Conservation (phyloP, 495 filamentous ascomycete genomes). For the Podospora didyma region DNA sequence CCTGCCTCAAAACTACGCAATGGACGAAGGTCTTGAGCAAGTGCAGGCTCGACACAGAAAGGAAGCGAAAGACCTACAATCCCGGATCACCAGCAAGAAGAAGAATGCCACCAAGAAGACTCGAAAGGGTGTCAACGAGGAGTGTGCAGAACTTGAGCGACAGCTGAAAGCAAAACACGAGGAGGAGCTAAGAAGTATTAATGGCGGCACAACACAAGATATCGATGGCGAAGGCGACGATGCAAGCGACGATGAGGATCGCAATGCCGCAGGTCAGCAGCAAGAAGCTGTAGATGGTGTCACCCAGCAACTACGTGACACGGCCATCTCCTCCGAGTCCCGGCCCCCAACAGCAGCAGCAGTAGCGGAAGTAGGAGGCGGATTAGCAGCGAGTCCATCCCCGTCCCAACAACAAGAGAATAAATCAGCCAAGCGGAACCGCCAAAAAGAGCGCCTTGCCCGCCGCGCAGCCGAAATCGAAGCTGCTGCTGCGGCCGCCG, state of each 20-base stretch:
- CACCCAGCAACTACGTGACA: constrained; percentile 14
- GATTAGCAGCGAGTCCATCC: not conserved
- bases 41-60: constrained; percentile 78
- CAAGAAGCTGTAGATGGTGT: constrained; percentile 7
- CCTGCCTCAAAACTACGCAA: not conserved
- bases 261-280: not conserved
- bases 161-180: constrained; percentile 65
- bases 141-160: constrained; percentile 70
- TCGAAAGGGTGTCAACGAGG: constrained; percentile 79
- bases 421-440: constrained; percentile 66
- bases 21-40: constrained; percentile 58
- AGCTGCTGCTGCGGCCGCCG: constrained; percentile 60
- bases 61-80: constrained; percentile 81
- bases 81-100: constrained; percentile 86
- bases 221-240: not conserved
- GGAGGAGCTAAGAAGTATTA: constrained; percentile 58
- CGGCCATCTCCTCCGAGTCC: constrained; percentile 15
- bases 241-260: constrained; percentile 1
- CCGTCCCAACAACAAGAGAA: constrained; percentile 18
- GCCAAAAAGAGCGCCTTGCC: constrained; percentile 86
- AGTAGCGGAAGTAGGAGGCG: too few relatives aligned
- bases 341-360: constrained; percentile 5
- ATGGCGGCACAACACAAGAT: constrained; percentile 21
- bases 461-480: constrained; percentile 81
- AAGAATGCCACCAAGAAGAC: constrained; percentile 96